Percentiles rank a stretch among this genome's conserved stretches.
Evolutionary conservation across 2,329 filamentous ascomycete species (phyloP).

Genomic region (Chalara sp.): DNA sequence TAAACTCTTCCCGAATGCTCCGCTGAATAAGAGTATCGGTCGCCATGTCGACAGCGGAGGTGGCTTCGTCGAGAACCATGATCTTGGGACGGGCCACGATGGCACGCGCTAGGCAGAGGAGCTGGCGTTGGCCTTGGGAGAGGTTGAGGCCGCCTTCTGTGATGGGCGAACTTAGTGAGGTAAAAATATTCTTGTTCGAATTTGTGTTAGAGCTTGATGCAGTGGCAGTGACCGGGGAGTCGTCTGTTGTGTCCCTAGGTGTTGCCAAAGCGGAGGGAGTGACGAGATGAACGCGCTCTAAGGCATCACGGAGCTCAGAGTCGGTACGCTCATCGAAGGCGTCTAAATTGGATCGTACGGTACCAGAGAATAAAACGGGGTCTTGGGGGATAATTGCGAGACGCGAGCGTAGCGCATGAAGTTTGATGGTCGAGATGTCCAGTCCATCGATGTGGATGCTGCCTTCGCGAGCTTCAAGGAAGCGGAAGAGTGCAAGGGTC

Average conservation of each 20-base stretch:
- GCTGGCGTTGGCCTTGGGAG: constrained; percentile 70
- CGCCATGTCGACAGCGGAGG: constrained; percentile 70
- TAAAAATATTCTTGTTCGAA: constrained; percentile 60
- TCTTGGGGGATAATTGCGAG: constrained; percentile 80
- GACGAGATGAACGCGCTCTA: constrained; percentile 61
- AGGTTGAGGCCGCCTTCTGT: constrained; percentile 69
- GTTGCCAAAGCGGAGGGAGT: constrained; percentile 7
- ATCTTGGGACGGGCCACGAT: constrained; percentile 68
- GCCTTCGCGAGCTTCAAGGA: constrained; percentile 62
- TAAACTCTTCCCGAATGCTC: constrained; percentile 66
- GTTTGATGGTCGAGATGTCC: constrained; percentile 65
- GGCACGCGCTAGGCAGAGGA: constrained; percentile 66
- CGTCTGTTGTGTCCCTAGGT: constrained; percentile 29
- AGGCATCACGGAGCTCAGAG: constrained; percentile 59
- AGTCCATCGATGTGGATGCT: constrained; percentile 65
- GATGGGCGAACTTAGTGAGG: constrained; percentile 53
- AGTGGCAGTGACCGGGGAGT: constrained; percentile 22
- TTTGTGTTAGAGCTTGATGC: constrained; percentile 19
- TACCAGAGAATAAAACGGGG: constrained; percentile 75
- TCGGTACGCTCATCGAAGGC: constrained; percentile 67
- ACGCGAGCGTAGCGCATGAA: constrained; percentile 64
- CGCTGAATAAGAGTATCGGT: constrained; percentile 70
- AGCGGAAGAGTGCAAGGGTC: constrained; percentile 70
- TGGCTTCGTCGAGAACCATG: constrained; percentile 77
- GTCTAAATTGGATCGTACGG: constrained; percentile 69